These are phyloP conservation scores for Lagenaria siceraria DNA, from an alignment of 306 rosid genomes.

Conservation along the genomic window DNA sequence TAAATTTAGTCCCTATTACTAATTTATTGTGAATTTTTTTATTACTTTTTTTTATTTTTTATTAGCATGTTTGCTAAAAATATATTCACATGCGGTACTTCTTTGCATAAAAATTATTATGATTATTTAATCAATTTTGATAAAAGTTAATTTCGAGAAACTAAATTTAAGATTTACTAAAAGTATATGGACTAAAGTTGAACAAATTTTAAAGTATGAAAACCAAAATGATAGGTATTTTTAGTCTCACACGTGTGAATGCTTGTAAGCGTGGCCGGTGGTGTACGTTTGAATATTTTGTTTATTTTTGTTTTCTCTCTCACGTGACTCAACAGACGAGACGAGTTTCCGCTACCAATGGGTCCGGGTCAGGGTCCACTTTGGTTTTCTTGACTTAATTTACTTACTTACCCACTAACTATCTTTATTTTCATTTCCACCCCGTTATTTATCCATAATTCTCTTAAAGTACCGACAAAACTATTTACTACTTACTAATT, in stretches of 20 bases:
- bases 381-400: not conserved
- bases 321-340: constrained; percentile 5
- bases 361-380: not conserved
- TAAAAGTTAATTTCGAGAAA: too few relatives aligned
- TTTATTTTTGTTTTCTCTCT: not conserved
- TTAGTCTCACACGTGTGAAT: not conserved
- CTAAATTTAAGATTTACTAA: too few relatives aligned
- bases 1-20: too few relatives aligned
- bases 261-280: not conserved
- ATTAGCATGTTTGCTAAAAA: too few relatives aligned
- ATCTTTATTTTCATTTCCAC: not conserved
- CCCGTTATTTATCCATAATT: not conserved
- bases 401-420: not conserved
- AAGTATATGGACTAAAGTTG: too few relatives aligned
- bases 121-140: too few relatives aligned
- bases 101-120: too few relatives aligned
- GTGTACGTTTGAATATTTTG: not conserved
- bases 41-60: too few relatives aligned
- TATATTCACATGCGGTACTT: too few relatives aligned
- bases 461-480: not conserved
- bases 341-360: not conserved
- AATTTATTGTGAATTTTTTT: too few relatives aligned
- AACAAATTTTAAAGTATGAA: too few relatives aligned
- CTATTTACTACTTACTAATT: not conserved
- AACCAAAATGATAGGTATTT: too few relatives aligned